Evolutionary conservation across 2,329 filamentous ascomycete species (phyloP).

Genomic region (Microsporum canis): DNA sequence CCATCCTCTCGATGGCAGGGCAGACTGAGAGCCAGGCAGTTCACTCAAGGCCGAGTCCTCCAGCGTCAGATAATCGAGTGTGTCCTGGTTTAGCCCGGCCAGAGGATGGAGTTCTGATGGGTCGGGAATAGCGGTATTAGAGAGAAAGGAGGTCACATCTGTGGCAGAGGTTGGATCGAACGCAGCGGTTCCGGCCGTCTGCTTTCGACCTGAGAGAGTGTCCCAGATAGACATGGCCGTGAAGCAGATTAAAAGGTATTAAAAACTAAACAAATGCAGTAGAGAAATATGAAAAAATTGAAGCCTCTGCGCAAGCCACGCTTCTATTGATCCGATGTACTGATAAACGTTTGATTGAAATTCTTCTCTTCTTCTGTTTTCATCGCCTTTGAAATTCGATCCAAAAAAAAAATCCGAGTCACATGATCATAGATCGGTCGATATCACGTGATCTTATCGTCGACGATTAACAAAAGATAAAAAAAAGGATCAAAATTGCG

Average conservation of each 20-base stretch:
- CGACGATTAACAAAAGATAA: neutral
- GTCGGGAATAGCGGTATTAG: slow-evolving; percentile 65
- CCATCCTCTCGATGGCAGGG: slow-evolving; percentile 89
- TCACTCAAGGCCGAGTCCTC: slow-evolving; percentile 85
- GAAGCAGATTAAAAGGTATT: slow-evolving; percentile 1
- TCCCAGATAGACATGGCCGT: slow-evolving; percentile 49
- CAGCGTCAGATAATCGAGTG: slow-evolving; percentile 86
- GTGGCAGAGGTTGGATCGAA: slow-evolving; percentile 64
- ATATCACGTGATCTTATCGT: neutral
- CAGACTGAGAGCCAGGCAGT: slow-evolving; percentile 72
- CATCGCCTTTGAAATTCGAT: neutral
- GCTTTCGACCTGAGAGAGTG: slow-evolving; percentile 49
- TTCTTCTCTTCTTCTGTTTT: neutral
- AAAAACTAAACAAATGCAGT: neutral
- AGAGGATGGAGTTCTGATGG: slow-evolving; percentile 84
- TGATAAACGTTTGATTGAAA: slow-evolving; percentile 14
- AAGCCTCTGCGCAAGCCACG: slow-evolving; percentile 5
- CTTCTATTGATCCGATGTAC: neutral
- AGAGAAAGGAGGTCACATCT: slow-evolving; percentile 80
- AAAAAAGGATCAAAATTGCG: neutral
- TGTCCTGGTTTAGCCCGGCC: slow-evolving; percentile 82
- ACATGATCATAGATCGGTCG: neutral
- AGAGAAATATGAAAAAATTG: slow-evolving; percentile 9
- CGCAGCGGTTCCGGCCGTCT: slow-evolving; percentile 42
- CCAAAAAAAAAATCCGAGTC: slow-evolving; percentile 3